Percentiles rank a stretch among this genome's conserved stretches.
phyloP scores from a whole-genome alignment of 2,329 filamentous ascomycete genomes.

The Alternaria postmessia region DNA sequence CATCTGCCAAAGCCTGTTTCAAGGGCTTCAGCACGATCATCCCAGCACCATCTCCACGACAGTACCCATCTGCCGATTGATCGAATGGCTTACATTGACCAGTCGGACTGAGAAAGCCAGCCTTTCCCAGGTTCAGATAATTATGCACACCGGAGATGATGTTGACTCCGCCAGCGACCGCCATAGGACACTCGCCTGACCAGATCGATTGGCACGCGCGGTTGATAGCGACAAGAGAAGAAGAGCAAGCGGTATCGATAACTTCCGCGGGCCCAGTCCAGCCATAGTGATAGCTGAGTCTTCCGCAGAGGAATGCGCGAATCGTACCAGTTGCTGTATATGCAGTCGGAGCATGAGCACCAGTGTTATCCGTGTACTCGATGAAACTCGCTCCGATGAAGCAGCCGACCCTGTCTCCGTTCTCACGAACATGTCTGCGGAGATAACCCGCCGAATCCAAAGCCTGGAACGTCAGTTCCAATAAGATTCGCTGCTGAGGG shows the following conservation, averaged over 20 bases:
- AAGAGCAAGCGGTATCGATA: slow-evolving; percentile 50
- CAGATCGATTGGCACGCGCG: slow-evolving; percentile 37
- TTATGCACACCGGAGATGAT: slow-evolving; percentile 41
- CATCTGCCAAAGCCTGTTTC: slow-evolving; percentile 60
- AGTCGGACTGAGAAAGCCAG: slow-evolving; percentile 54
- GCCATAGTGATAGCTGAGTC: slow-evolving; percentile 38
- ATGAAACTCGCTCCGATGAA: slow-evolving; percentile 44
- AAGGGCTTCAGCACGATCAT: slow-evolving; percentile 61
- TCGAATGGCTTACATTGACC: slow-evolving; percentile 57
- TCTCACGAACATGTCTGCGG: slow-evolving; percentile 11
- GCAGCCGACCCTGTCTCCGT: slow-evolving; percentile 38
- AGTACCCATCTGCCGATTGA: slow-evolving; percentile 60
- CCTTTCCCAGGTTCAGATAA: slow-evolving; percentile 48
- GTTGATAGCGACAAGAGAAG: slow-evolving; percentile 43
- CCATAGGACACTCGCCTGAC: slow-evolving; percentile 38
- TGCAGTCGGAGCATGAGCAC: slow-evolving; percentile 23
- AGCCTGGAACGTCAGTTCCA: slow-evolving; percentile 44
- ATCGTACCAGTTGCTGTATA: slow-evolving; percentile 32
- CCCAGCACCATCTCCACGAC: slow-evolving; percentile 60
- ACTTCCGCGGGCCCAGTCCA: slow-evolving; percentile 36
- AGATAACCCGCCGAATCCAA: slow-evolving; percentile 47
- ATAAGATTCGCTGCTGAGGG: slow-evolving; percentile 36
- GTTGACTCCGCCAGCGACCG: slow-evolving; percentile 51
- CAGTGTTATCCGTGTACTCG: slow-evolving; percentile 41
- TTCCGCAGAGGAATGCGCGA: slow-evolving; percentile 32